Percentiles rank a stretch among this genome's conserved stretches.
Conservation (phyloP, 2,329 filamentous ascomycete genomes). For the Sphaerostilbella broomeana region DNA sequence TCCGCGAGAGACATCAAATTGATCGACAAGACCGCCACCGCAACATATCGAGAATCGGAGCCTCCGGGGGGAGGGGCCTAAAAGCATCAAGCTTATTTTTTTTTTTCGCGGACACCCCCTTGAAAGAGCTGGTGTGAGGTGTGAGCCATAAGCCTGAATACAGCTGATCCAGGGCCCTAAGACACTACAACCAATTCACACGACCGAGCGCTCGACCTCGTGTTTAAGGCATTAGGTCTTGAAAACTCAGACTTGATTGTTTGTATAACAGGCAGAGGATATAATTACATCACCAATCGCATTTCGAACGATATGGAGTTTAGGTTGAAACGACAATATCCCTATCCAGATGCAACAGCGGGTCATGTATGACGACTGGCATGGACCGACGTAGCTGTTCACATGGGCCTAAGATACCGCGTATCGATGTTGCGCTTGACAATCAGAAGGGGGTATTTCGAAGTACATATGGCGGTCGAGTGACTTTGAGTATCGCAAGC, state of each 20-base stretch:
- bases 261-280: background rate
- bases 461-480: no score
- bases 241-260: background rate
- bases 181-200: background rate
- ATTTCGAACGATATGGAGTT: background rate
- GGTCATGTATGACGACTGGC: no score
- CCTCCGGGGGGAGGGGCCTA: no score
- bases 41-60: background rate
- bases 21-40: constrained; percentile 10
- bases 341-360: constrained; percentile 6
- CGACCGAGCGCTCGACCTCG: background rate
- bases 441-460: no score
- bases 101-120: constrained; percentile 1
- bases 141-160: background rate
- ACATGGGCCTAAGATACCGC: no score
- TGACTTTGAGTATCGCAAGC: no score
- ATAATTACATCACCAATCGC: background rate
- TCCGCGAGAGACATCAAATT: constrained; percentile 7
- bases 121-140: background rate
- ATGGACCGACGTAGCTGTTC: no score
- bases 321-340: constrained; percentile 7
- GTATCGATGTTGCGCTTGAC: no score
- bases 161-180: background rate
- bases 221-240: background rate
- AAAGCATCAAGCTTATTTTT: no score